Evolutionary conservation across 495 filamentous ascomycete genomes (phyloP).

Genomic region (Gamarada debralockiae): DNA sequence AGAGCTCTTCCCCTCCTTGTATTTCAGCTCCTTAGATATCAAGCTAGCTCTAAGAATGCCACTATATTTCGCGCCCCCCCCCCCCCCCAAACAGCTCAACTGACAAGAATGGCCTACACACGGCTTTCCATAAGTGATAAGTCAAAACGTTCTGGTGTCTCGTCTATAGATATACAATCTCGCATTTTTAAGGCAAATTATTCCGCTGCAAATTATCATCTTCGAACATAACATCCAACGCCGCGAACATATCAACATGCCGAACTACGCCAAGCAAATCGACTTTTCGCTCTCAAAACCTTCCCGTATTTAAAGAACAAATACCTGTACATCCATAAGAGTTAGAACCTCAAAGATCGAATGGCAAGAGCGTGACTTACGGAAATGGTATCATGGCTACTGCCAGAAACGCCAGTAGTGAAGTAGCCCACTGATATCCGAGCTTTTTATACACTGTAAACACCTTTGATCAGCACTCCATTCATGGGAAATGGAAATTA

Average conservation of each 20-base stretch:
- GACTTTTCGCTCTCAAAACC: conserved; percentile 6
- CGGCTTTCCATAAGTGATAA: too few species aligned
- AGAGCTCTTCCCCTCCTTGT: too few species aligned
- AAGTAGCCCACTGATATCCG: conserved; percentile 44
- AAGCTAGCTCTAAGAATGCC: too few species aligned
- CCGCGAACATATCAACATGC: not conserved
- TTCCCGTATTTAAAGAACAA: conserved; percentile 16
- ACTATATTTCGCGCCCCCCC: too few species aligned
- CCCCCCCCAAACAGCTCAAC: too few species aligned
- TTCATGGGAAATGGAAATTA: not conserved
- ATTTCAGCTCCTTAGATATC: too few species aligned
- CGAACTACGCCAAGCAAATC: not conserved
- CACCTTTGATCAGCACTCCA: not conserved
- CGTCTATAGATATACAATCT: too few species aligned
- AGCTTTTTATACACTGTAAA: conserved; percentile 38
- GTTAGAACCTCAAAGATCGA: conserved; percentile 30
- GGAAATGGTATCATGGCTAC: conserved; percentile 40
- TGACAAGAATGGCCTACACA: too few species aligned
- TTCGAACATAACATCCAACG: not conserved
- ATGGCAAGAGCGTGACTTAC: conserved; percentile 27
- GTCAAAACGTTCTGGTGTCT: too few species aligned
- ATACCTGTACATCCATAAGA: conserved; percentile 1
- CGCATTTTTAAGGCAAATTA: too few species aligned
- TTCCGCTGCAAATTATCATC: too few species aligned
- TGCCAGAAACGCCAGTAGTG: conserved; percentile 39